phyloP scores from a whole-genome alignment of 352 stramenopile species.

The Pythium angustatum region DNA sequence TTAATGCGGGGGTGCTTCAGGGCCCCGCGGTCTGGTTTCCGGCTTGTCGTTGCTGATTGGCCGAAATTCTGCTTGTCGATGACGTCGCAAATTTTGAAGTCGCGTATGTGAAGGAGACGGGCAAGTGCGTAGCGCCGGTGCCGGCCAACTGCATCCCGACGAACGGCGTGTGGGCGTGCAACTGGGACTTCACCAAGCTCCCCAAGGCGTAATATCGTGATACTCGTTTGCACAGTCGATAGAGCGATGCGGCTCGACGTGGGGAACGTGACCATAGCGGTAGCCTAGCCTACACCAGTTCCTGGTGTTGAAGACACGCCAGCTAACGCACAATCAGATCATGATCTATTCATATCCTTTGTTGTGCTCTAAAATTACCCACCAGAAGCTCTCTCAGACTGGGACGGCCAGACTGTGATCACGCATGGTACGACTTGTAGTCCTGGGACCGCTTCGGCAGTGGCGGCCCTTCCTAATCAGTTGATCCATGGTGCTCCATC shows the following conservation, averaged over 20 bases:
- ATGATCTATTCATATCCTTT: too few relatives aligned
- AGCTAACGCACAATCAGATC: too few relatives aligned
- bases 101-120: slow-evolving; percentile 10
- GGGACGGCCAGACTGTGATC: too few relatives aligned
- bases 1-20: background rate
- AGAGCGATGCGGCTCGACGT: background rate
- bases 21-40: background rate
- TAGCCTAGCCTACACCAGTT: too few relatives aligned
- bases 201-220: slow-evolving; percentile 11
- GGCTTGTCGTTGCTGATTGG: background rate
- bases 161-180: slow-evolving; percentile 14
- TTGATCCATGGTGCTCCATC: background rate
- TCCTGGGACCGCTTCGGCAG: too few relatives aligned
- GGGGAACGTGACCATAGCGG: background rate
- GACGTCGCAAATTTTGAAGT: too few relatives aligned
- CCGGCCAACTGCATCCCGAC: slow-evolving; percentile 15
- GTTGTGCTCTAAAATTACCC: too few relatives aligned
- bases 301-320: too few relatives aligned
- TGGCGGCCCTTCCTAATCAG: background rate
- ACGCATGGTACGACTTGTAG: too few relatives aligned
- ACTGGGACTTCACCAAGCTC: slow-evolving; percentile 26
- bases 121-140: slow-evolving; percentile 23
- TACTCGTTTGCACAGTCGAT: too few relatives aligned
- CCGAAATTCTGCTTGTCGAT: too few relatives aligned
- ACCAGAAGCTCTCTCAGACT: too few relatives aligned